Evolutionary conservation across 768 basidiomycete genomes (phyloP).

Genomic region (Rossbeevera mucosa): DNA sequence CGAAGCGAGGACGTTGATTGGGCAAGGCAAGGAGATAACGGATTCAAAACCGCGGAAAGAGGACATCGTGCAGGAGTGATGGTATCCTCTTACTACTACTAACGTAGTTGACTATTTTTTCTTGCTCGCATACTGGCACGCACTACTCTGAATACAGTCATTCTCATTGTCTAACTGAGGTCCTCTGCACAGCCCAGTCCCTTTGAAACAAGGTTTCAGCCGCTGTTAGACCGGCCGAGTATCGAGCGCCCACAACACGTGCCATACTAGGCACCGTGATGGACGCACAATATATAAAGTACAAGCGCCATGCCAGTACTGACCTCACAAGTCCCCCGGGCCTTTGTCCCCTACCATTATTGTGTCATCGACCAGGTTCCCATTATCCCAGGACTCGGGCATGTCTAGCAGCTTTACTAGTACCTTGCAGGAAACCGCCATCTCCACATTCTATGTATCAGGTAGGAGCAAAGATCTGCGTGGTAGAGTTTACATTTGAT

Average conservation of each 20-base stretch:
- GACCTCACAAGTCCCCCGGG: background rate
- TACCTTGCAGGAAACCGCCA: background rate
- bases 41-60: slow-evolving; percentile 85
- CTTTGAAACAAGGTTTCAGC: too few relatives aligned
- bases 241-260: background rate
- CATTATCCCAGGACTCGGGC: background rate
- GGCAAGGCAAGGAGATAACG: slow-evolving; percentile 79
- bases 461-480: background rate
- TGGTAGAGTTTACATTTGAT: too few relatives aligned
- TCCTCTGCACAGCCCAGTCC: too few relatives aligned
- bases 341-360: background rate
- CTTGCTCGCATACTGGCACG: background rate
- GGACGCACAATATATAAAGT: background rate
- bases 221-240: too few relatives aligned
- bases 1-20: slow-evolving; percentile 75
- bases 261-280: background rate
- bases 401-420: background rate
- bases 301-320: background rate
- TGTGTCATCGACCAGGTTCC: background rate
- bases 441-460: background rate
- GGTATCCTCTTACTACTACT: background rate
- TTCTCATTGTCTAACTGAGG: too few relatives aligned
- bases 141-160: too few relatives aligned
- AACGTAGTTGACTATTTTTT: background rate
- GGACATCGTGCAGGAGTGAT: slow-evolving; percentile 82